Evolutionary conservation across 1,284 basidiomycete genomes (phyloP), one percentile per base, ranked within the genome.

Genomic region (Malassezia sp.): DNA sequence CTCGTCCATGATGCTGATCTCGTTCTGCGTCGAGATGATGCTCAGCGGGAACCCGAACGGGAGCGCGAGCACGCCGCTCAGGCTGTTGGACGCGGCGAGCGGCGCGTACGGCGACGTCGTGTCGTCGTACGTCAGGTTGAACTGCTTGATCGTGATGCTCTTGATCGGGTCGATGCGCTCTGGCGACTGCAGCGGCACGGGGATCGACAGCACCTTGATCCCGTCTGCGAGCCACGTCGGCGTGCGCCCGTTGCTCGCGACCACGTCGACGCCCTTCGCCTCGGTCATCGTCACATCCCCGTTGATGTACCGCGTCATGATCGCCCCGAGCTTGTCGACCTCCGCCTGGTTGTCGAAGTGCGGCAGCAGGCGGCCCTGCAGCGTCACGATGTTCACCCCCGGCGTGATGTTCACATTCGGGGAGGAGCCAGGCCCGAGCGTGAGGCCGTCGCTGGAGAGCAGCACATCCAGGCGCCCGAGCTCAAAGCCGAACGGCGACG

Each of bases 251-350:
- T 22, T 29, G 11, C 14, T n/a, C 10, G 23, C 11, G 75, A 78
- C 24, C 76, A 82, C 58, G 67, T 49, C 55, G 4, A 57, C 67
- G 28, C 83, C 83, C 4, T 70, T 73, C 2, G 82, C 83, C 47
- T 78, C 59, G 28, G 84, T 80, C 4, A 73, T 74, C 2, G 80
- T 78, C 7, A 65, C 69, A 29, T 79, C 76, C 17, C 80, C 76
- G 60, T 85, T 85, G 57, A 85, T 73, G 69, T 83, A 85, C 42
- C 78, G 76, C 12, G 82, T 83, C 67, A 85, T 84, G 33, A 85
- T 72, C 48, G 77, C 64, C 2, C 81, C 81, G 40, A 84, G 71
- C 14, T 71, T 60, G 6, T 73, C 73, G 33, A 85, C 75, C 22
- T 76, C 73, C 8, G 72, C 68, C 10, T 75, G 54, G 24, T 72